phyloP scores from a whole-genome alignment of 179 eudicot genomes.

The Beta macrorhiza region DNA sequence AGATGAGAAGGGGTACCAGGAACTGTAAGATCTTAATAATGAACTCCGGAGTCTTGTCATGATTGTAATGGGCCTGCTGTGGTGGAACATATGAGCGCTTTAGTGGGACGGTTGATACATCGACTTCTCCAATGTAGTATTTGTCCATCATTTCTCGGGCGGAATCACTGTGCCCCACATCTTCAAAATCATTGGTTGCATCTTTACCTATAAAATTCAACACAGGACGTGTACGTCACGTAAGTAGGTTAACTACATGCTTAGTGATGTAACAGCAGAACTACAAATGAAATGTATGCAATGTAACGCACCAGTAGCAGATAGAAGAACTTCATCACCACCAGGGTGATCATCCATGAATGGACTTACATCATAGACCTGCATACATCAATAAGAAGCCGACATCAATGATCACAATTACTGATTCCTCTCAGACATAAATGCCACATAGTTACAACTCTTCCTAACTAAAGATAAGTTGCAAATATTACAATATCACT shows the following conservation, averaged over 20 bases:
- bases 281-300: background rate
- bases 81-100: slow-evolving; percentile 49
- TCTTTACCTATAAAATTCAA: slow-evolving; percentile 59
- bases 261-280: background rate
- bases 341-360: slow-evolving; percentile 95
- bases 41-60: slow-evolving; percentile 53
- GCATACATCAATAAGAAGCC: slow-evolving; percentile 9
- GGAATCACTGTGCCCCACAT: slow-evolving; percentile 74
- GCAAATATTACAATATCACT: background rate
- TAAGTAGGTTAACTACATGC: background rate
- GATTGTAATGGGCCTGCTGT: slow-evolving; percentile 47
- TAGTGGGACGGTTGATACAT: slow-evolving; percentile 51
- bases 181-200: slow-evolving; percentile 82
- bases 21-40: slow-evolving; percentile 69
- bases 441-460: background rate
- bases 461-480: background rate
- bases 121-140: slow-evolving; percentile 69
- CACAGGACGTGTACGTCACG: slow-evolving; percentile 2
- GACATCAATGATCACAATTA: background rate
- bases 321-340: slow-evolving; percentile 79
- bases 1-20: slow-evolving; percentile 66
- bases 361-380: slow-evolving; percentile 82
- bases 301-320: slow-evolving; percentile 66
- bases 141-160: slow-evolving; percentile 69
- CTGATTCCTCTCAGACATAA: background rate